phyloP scores from a whole-genome alignment of 441 rosid species.

The Bocquillonia castaneifolia region DNA sequence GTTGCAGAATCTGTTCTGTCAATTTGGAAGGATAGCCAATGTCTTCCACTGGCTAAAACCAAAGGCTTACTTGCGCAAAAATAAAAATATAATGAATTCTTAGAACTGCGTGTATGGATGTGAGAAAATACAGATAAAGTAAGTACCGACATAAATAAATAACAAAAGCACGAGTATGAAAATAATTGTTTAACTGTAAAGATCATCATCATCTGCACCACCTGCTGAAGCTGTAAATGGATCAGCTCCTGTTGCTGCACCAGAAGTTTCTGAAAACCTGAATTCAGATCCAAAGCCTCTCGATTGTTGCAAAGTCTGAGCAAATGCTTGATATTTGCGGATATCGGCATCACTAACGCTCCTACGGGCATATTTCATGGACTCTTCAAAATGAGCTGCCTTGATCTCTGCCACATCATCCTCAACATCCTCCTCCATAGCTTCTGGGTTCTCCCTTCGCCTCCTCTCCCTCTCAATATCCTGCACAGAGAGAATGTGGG shows the following conservation, averaged over 20 bases:
- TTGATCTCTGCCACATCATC: conserved; percentile 63
- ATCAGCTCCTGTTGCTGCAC: conserved; percentile 42
- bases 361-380: conserved; percentile 67
- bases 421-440: conserved; percentile 68
- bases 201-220: conserved; percentile 72
- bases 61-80: no score
- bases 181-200: conserved; percentile 46
- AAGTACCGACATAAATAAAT: no score
- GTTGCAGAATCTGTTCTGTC: no score
- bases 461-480: conserved; percentile 67
- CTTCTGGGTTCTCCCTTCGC: conserved; percentile 53
- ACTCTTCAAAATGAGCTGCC: conserved; percentile 70
- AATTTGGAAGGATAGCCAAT: no score
- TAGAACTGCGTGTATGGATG: no score
- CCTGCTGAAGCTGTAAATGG: conserved; percentile 66
- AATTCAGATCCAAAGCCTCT: conserved; percentile 65
- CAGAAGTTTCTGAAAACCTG: conserved; percentile 39
- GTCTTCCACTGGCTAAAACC: no score
- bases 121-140: no score
- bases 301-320: conserved; percentile 70
- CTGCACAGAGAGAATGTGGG: conserved; percentile 22
- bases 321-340: conserved; percentile 67
- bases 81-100: no score
- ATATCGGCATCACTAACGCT: conserved; percentile 78
- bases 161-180: neutral